Evolutionary conservation across 192 early-diverging fungal genomes (phyloP), one percentile per base, ranked within the genome.

Genomic region (Linnemannia schmuckeri): DNA sequence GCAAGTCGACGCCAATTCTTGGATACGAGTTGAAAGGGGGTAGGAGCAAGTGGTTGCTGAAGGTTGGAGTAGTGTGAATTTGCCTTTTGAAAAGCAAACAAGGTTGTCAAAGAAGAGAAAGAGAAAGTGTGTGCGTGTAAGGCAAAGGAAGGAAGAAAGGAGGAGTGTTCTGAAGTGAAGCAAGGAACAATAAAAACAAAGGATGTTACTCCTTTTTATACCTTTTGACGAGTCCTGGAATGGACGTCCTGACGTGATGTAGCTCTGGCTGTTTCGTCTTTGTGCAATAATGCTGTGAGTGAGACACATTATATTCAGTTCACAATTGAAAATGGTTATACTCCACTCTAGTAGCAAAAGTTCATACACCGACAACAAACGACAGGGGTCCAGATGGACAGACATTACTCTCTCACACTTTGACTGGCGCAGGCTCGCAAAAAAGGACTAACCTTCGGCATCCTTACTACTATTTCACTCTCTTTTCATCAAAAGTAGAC

Each of bases 1-100:
- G 82, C 73, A 79, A 75, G 82, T 74, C 72, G 77, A 78, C 77
- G 82, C 82, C 82, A 84, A 79, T 79, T 84, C 82, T 84, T 84
- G 82, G 82, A 84, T 84, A 84, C 72, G 77, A 71, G 40, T 68
- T 57, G n/a, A 33, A 68, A 42, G 44, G 6, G 20, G n/a, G 13
- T 9, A 24, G 41, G 52, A 37, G 27, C 68, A 49, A 68, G 38
- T 22, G 33, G 27, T 9, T n/a, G 66, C 13, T 41, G 57, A 71
- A 41, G 35, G 47, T 12, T 37, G 57, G 10, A 22, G 3, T 5
- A 52, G 2, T 17, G 3, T 22, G 15, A 18, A 52, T 66, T 33
- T 66, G 61, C 61, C 12, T 33, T 52, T 66, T 57, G 55, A 33
- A 66, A 66, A 27, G 61, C 61, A 66, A 66, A 66, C 27, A 33